These are phyloP conservation scores for Saprolegnia parasitica DNA, from an alignment of 352 stramenopile genomes.

Conservation along the genomic window DNA sequence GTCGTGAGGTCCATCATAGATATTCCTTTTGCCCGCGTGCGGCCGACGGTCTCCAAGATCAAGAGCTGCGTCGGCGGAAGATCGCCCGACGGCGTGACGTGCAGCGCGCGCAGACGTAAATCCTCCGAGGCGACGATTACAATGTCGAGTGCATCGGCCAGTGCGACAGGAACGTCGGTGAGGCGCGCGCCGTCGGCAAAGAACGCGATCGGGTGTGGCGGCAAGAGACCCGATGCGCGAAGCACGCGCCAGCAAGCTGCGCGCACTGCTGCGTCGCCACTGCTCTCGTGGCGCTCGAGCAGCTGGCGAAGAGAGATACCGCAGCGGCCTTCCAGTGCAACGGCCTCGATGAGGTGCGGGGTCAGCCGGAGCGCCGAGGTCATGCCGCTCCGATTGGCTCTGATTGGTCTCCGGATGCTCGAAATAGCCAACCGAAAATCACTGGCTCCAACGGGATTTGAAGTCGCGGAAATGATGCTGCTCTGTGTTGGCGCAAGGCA, in stretches of 20 bases:
- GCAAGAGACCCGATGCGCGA: not conserved
- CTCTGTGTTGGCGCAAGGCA: too few relatives aligned
- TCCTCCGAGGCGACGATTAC: constrained; percentile 17
- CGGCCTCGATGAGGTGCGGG: constrained; percentile 19
- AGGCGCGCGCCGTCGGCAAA: not conserved
- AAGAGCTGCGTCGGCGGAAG: not conserved
- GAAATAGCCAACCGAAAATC: constrained; percentile 12
- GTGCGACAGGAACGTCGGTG: not conserved
- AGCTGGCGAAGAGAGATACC: constrained; percentile 11
- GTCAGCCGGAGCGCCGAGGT: not conserved
- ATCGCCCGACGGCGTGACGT: not conserved
- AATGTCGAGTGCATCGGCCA: not conserved
- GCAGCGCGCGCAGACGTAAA: constrained; percentile 9
- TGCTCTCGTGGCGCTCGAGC: not conserved
- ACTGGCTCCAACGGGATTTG: not conserved
- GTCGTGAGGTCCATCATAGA: constrained; percentile 23
- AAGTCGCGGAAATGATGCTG: too few relatives aligned
- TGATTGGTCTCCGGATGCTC: not conserved
- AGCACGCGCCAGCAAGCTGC: constrained; percentile 6
- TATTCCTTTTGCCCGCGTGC: constrained; percentile 3
- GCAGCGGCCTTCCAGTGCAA: constrained; percentile 21
- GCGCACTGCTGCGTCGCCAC: not conserved
- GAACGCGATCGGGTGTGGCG: not conserved
- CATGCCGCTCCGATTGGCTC: not conserved
- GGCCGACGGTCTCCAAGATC: constrained; percentile 18